A percentile compares a stretch with the other conserved stretches of the same genome.
phyloP scores from a whole-genome alignment of 208 protist genomes.

The Entamoeba histolytica region DNA sequence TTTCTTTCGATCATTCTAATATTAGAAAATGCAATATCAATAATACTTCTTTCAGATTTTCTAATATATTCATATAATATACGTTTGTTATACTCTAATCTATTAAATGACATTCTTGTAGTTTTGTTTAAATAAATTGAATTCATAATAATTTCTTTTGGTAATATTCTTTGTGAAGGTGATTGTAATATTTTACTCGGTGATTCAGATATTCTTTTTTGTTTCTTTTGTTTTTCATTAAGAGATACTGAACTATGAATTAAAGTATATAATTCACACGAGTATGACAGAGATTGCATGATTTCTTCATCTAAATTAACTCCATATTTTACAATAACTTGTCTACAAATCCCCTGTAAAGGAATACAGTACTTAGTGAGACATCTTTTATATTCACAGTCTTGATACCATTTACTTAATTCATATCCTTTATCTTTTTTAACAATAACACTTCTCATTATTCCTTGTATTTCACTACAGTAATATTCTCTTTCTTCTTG shows the following conservation, averaged over 20 bases:
- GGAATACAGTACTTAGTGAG: neutral
- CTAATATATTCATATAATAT: neutral
- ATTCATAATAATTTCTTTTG: neutral
- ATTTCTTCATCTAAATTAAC: neutral
- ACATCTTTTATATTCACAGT: neutral
- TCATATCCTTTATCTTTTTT: neutral
- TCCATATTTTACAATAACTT: neutral
- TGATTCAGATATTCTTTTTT: neutral
- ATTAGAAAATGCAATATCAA: neutral
- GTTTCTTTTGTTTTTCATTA: neutral
- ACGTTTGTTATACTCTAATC: neutral
- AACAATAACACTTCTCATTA: neutral
- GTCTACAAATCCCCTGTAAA: neutral
- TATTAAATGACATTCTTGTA: neutral
- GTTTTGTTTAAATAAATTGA: neutral
- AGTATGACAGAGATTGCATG: neutral
- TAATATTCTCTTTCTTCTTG: neutral
- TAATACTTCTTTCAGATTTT: neutral
- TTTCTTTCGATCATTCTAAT: neutral
- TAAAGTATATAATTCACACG: neutral
- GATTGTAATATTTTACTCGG: neutral
- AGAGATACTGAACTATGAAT: neutral
- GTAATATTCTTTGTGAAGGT: neutral
- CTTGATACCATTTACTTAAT: neutral
- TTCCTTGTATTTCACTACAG: neutral